Base-by-base conservation (phyloP, 768 basidiomycete species). In the Podaxis carcinomalis region DNA sequence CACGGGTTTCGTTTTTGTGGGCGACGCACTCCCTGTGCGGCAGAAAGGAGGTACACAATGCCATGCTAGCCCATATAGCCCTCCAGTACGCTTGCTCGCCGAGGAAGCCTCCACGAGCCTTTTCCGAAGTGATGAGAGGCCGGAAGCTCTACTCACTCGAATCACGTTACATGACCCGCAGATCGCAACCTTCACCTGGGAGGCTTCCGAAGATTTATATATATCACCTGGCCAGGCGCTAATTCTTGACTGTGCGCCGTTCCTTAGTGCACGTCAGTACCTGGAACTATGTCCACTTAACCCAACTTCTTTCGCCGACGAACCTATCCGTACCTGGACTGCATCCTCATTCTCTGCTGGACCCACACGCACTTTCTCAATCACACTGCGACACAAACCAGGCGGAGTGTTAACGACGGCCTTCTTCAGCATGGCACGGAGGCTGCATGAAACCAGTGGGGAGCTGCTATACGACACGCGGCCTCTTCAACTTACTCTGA, bases 291-390 rank as follows among this genome's bases (percentile, higher is more conserved):
- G 81, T 2, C 75, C 75, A 32, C 57, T 65, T 9, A 73, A 77
- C 10, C 78, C 79, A 1, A 77, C 72, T 19, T 74, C 76, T 10
- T 71, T 82, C 13, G 84, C 84, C 65, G 85, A 87, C 67, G 84
- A 88, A 64, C 79, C 82, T 50, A 79, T 88, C 13, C 81, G 85
- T 10, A 87, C 85, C 3, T 88, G 85, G 85, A 86, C 85, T 0
- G 75, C 87, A 16, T 85, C 86, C 21, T 76, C 76, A 14, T 42
- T 69, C n/a, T 64, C 55, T 51, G 57, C 54, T 47, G 21, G 56
- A 59, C 53, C 62, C 57, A 57, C 62, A 54, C 47, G 42, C 51
- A 4, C 60, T 9, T 80, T 81, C 68, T 69, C 77, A 14, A 63
- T 86, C 13, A 88, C 87, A 21, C 81, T 88, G 74, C 77, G 83